Conservation (phyloP, 768 basidiomycete genomes). For the Hypsizygus marmoreus region DNA sequence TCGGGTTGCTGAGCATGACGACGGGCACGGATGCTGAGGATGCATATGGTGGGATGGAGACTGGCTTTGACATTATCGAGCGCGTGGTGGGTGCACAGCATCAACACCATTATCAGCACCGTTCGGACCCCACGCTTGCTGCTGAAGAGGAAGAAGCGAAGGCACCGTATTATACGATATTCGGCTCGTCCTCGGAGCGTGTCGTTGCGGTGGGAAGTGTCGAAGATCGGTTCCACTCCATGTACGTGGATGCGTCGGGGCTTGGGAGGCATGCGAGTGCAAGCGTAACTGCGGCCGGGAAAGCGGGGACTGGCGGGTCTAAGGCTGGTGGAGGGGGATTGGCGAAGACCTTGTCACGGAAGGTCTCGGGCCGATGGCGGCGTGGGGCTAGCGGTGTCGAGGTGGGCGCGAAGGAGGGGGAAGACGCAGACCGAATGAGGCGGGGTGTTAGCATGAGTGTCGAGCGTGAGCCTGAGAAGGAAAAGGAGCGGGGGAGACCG, state of each 20-base stretch:
- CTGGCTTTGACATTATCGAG: constrained; percentile 13
- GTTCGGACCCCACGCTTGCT: too few relatives aligned
- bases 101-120: too few relatives aligned
- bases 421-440: background rate
- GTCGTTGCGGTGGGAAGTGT: constrained; percentile 46
- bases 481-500: constrained; percentile 17
- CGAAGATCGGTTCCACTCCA: constrained; percentile 29
- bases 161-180: constrained; percentile 59
- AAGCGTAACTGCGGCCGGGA: constrained; percentile 2
- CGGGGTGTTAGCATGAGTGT: constrained; percentile 5
- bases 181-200: constrained; percentile 48
- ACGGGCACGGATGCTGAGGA: too few relatives aligned
- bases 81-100: constrained; percentile 1
- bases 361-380: constrained; percentile 36
- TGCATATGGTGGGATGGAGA: constrained; percentile 5
- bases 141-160: constrained; percentile 16
- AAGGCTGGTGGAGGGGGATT: constrained; percentile 14
- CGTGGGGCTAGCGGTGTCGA: constrained; percentile 19
- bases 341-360: constrained; percentile 30
- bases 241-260: constrained; percentile 23
- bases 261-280: constrained; percentile 7
- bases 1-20: too few relatives aligned
- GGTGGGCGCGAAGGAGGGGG: constrained; percentile 8
- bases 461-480: constrained; percentile 2
- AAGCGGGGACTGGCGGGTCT: constrained; percentile 11